Conservation (phyloP, 768 basidiomycete species). For the Boletus edulis region DNA sequence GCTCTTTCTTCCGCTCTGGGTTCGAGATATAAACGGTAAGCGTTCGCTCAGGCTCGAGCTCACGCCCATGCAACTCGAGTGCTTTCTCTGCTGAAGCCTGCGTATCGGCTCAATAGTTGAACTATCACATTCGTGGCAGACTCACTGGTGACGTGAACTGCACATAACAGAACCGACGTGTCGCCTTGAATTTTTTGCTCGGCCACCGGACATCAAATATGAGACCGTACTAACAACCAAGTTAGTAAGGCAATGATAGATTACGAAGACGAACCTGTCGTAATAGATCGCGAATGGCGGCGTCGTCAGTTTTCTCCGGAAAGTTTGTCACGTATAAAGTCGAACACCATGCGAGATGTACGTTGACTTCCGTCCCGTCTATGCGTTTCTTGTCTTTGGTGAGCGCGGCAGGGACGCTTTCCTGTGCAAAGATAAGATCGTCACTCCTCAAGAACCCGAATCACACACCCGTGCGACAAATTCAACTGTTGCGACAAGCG, state of each 20-base stretch:
- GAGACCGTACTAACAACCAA: constrained; percentile 66
- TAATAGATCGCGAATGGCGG: constrained; percentile 71
- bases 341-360: constrained; percentile 90
- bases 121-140: constrained; percentile 4
- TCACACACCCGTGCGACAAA: constrained; percentile 57
- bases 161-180: constrained; percentile 91
- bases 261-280: constrained; percentile 51
- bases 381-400: constrained; percentile 95
- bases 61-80: constrained; percentile 73
- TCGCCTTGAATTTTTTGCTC: constrained; percentile 92
- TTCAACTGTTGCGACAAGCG: constrained; percentile 83
- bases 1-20: constrained; percentile 82
- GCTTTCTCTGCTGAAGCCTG: constrained; percentile 71
- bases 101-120: neutral
- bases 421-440: constrained; percentile 39
- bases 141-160: constrained; percentile 85
- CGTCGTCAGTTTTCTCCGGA: constrained; percentile 80
- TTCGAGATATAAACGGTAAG: constrained; percentile 87
- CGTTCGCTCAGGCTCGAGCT: constrained; percentile 64
- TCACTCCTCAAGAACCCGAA: neutral
- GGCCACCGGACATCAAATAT: constrained; percentile 98
- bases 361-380: constrained; percentile 69
- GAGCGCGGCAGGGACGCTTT: constrained; percentile 79
- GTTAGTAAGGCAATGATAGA: neutral
- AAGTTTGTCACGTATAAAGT: constrained; percentile 97